A percentile compares a stretch with the other conserved stretches of the same genome.
Conservation (phyloP, 2,329 filamentous ascomycete species). For the Grosmannia clavigera region DNA sequence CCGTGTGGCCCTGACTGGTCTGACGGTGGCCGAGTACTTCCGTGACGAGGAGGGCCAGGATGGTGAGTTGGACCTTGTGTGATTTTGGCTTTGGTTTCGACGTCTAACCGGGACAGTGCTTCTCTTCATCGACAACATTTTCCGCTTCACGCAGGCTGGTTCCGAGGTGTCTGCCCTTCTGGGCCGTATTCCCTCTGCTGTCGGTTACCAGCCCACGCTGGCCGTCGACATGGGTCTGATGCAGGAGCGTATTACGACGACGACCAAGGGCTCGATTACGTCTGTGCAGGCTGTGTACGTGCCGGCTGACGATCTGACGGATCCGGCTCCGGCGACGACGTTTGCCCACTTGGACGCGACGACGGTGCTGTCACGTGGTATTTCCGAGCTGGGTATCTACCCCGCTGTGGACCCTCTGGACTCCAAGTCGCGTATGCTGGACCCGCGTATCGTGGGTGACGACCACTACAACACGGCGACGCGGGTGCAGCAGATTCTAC, state of each 20-base stretch:
- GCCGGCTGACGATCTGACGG: slow-evolving; percentile 99
- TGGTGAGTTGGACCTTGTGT: slow-evolving; percentile 35
- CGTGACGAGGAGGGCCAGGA: slow-evolving; percentile 68
- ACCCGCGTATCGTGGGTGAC: slow-evolving; percentile 95
- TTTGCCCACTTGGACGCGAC: slow-evolving; percentile 99
- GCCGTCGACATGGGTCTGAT: slow-evolving; percentile 98
- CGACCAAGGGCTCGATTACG: slow-evolving; percentile 98
- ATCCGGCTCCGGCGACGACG: slow-evolving; percentile 97
- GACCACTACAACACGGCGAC: slow-evolving; percentile 95
- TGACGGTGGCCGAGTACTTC: slow-evolving; percentile 76
- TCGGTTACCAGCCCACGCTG: slow-evolving; percentile 99
- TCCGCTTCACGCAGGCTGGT: slow-evolving; percentile 99
- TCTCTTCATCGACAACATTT: slow-evolving; percentile 99
- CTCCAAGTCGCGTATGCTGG: slow-evolving; percentile 98
- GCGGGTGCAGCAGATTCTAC: slow-evolving; percentile 96
- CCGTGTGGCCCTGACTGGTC: slow-evolving; percentile 94
- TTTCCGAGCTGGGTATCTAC: slow-evolving; percentile 99
- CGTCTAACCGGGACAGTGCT: slow-evolving; percentile 46
- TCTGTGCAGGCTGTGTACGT: slow-evolving; percentile 99
- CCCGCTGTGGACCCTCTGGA: slow-evolving; percentile 98
- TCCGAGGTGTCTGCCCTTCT: slow-evolving; percentile 99
- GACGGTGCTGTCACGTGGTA: slow-evolving; percentile 99
- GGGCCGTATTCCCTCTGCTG: slow-evolving; percentile 98
- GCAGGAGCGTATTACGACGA: slow-evolving; percentile 99
- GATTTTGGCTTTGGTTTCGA: neutral